phyloP scores from a whole-genome alignment of 2,329 filamentous ascomycete species.

The Dothiorella sarmentorum region DNA sequence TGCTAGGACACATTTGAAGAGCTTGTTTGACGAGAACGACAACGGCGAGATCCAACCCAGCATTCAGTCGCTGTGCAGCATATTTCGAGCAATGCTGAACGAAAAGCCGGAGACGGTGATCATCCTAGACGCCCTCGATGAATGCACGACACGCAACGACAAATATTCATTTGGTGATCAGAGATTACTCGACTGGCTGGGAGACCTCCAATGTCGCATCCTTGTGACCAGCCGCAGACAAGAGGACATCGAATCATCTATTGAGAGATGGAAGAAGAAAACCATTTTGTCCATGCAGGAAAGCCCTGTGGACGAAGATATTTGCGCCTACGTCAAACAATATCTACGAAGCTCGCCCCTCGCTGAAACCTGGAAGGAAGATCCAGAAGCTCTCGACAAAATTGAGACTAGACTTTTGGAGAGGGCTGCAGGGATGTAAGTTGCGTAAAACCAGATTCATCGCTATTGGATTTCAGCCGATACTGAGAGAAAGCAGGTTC shows the following conservation, averaged over 20 bases:
- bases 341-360: too few relatives aligned
- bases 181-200: not conserved
- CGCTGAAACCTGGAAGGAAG: too few relatives aligned
- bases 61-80: slow-evolving; percentile 23
- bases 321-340: too few relatives aligned
- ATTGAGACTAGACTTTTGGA: too few relatives aligned
- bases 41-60: slow-evolving; percentile 25
- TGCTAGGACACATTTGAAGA: not conserved
- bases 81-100: slow-evolving; percentile 26
- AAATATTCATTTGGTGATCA: not conserved
- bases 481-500: slow-evolving; percentile 26
- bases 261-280: too few relatives aligned
- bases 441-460: not conserved
- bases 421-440: slow-evolving; percentile 28
- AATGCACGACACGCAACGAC: slow-evolving; percentile 20
- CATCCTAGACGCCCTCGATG: slow-evolving; percentile 31
- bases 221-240: not conserved
- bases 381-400: too few relatives aligned
- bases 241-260: too few relatives aligned
- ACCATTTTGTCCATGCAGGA: too few relatives aligned
- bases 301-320: too few relatives aligned
- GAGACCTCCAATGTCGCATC: not conserved
- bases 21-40: slow-evolving; percentile 22
- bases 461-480: too few relatives aligned
- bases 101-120: slow-evolving; percentile 23